Evolutionary conservation across 2,329 filamentous ascomycete genomes (phyloP).

Genomic region (Penicillium capsulatum): DNA sequence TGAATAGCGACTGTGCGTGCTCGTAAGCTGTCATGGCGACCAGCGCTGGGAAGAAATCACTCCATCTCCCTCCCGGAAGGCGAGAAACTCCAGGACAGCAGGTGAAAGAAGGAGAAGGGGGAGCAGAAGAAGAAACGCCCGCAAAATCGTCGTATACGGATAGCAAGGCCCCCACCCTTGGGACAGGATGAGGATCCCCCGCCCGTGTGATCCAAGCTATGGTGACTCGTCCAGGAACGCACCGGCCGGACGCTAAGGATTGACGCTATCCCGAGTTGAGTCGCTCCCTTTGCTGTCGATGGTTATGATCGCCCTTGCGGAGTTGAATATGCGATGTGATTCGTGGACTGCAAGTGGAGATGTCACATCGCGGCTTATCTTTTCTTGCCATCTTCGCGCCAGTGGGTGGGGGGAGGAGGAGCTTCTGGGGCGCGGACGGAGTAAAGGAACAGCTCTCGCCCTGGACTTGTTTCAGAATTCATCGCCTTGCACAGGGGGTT

Average conservation of each 20-base stretch:
- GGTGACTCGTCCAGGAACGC: slow-evolving; percentile 11
- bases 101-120: slow-evolving; percentile 3
- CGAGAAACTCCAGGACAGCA: slow-evolving; percentile 1
- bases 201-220: neutral
- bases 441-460: slow-evolving; percentile 8
- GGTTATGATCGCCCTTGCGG: slow-evolving; percentile 13
- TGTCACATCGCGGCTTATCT: slow-evolving; percentile 24
- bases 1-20: slow-evolving; percentile 39
- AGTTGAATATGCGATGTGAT: slow-evolving; percentile 13
- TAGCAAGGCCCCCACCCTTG: slow-evolving; percentile 10
- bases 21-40: slow-evolving; percentile 36
- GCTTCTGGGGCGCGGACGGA: too few relatives aligned
- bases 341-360: slow-evolving; percentile 21
- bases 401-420: slow-evolving; percentile 4
- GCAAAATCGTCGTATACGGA: slow-evolving; percentile 4
- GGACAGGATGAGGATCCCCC: slow-evolving; percentile 7
- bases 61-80: slow-evolving; percentile 28
- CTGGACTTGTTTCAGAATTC: neutral
- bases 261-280: slow-evolving; percentile 3
- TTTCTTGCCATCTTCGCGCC: slow-evolving; percentile 6
- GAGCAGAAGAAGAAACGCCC: slow-evolving; percentile 6
- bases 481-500: neutral
- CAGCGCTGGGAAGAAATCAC: slow-evolving; percentile 27
- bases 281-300: slow-evolving; percentile 2
- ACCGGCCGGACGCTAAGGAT: slow-evolving; percentile 12